These are phyloP conservation scores for Rhizopogon vulgaris DNA, from an alignment of 768 basidiomycete genomes.

Conservation along the genomic window DNA sequence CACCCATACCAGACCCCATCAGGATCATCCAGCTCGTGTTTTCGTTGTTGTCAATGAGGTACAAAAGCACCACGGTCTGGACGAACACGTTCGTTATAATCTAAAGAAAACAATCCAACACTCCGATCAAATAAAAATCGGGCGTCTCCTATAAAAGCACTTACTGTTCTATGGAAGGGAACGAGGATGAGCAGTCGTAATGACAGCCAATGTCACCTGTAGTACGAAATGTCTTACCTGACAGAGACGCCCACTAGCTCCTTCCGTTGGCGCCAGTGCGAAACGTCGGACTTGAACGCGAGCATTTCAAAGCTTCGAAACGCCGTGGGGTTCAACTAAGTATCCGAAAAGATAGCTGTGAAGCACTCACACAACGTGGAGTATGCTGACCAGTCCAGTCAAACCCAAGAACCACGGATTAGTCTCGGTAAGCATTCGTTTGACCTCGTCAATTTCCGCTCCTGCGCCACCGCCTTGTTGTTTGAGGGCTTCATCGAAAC, in stretches of 20 bases:
- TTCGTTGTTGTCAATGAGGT: conserved; percentile 91
- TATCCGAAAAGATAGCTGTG: background rate
- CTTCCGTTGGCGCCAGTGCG: conserved; percentile 92
- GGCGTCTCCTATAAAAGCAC: conserved; percentile 16
- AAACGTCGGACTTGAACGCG: conserved; percentile 92
- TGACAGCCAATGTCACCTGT: conserved; percentile 3
- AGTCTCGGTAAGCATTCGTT: conserved; percentile 87
- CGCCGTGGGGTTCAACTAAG: conserved; percentile 6
- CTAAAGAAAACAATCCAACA: conserved; percentile 21
- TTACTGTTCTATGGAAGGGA: conserved; percentile 44
- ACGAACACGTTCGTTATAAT: conserved; percentile 93
- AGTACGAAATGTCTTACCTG: conserved; percentile 43
- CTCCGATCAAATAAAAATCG: conserved; percentile 7
- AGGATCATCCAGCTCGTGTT: conserved; percentile 99
- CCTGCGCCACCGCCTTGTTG: conserved; percentile 55
- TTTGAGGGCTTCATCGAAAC: conserved; percentile 83
- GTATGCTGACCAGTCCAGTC: conserved; percentile 76
- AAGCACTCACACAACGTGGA: conserved; percentile 76
- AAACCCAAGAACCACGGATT: conserved; percentile 84
- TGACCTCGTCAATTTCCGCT: conserved; percentile 89
- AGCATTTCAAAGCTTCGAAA: conserved; percentile 80
- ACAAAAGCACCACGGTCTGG: conserved; percentile 84
- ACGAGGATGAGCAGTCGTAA: conserved; percentile 14
- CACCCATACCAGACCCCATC: conserved; percentile 76
- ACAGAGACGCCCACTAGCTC: conserved; percentile 95